Percentiles rank a stretch among this genome's conserved stretches.
phyloP scores from a whole-genome alignment of 2,329 filamentous ascomycete genomes.

The Pseudogymnoascus sp. region DNA sequence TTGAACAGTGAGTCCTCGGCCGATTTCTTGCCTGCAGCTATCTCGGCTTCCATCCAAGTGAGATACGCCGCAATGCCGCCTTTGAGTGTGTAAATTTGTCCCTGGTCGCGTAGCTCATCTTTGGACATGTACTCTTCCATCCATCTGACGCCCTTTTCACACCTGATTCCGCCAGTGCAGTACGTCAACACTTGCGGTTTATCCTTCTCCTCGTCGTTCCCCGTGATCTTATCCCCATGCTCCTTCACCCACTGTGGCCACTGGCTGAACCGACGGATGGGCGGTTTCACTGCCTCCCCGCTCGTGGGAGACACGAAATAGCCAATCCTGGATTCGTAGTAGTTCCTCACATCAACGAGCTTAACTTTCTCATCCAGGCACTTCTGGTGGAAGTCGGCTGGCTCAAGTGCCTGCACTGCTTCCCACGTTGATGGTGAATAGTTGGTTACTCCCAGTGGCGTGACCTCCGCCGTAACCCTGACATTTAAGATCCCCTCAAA shows the following conservation, averaged over 20 bases:
- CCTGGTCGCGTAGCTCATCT: constrained; percentile 13
- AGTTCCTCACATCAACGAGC: constrained; percentile 28
- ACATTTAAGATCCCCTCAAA: constrained; percentile 23
- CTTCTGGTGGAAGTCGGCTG: constrained; percentile 26
- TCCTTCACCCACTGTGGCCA: constrained; percentile 29
- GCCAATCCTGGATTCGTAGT: constrained; percentile 30
- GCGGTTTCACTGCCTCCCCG: constrained; percentile 25
- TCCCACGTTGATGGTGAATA: constrained; percentile 27
- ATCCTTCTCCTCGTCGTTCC: neutral
- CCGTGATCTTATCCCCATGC: constrained; percentile 13
- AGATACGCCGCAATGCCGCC: constrained; percentile 30
- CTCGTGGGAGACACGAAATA: constrained; percentile 27
- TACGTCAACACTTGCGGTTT: constrained; percentile 27
- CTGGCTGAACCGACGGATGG: constrained; percentile 28
- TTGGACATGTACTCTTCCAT: constrained; percentile 24
- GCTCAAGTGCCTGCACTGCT: constrained; percentile 22
- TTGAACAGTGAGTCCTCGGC: constrained; percentile 26
- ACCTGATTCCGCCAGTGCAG: constrained; percentile 30
- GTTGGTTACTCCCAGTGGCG: constrained; percentile 28
- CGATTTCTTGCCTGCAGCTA: constrained; percentile 22
- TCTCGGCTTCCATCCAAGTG: constrained; percentile 30
- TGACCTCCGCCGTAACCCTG: constrained; percentile 26
- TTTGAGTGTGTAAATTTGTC: constrained; percentile 25
- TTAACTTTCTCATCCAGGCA: constrained; percentile 18
- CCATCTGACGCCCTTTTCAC: constrained; percentile 29